Evolutionary conservation across 2,329 filamentous ascomycete genomes (phyloP), one percentile per base, ranked within the genome.

Genomic region (Thielaviopsis euricoi): DNA sequence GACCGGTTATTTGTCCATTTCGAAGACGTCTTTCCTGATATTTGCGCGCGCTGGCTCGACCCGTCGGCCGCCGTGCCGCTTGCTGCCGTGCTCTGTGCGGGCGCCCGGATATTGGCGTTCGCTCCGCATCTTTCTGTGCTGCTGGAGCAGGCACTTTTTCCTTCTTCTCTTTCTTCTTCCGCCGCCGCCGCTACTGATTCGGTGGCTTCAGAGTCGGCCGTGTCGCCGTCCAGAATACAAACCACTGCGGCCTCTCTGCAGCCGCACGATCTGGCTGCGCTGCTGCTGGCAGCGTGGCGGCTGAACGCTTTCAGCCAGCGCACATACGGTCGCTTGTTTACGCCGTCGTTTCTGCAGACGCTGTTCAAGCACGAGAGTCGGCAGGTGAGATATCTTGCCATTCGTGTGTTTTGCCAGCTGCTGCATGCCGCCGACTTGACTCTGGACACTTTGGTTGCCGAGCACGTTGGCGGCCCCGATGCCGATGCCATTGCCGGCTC

Each of bases 401-500:
- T 95, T 58, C 81, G 89, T 62, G 81, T 90, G 60, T 86, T 95
- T 63, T 89, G 85, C 66, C 76, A 88, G 62, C 81, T 89, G 59
- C 80, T 94, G 64, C 82, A 82, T 65, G 86, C 86, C 29, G 85
- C 93, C 3, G 93, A 98, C 68, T 74, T 78, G 62, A 87, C 87
- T 62, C 76, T 86, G 53, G 85, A 94, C 66, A 74, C 79, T 53
- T 83, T 95, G 68, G 71, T 94, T 33, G 71, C 74, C 53, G 75
- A 79, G 65, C 77, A 89, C 68, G 73, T 91, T 58, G 82, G 80
- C 52, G 72, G 69, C 49, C 73, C 78, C 46, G 79, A 79, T 33
- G 74, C 79, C 22, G 79, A 79, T 33, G 74, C 79, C 21, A 74
- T 94, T 46, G 68, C 78, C 61, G 89, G 83, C 7, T 73, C 79